phyloP scores from a whole-genome alignment of 257 asterid species.

The Capsicum rhomboideum region DNA sequence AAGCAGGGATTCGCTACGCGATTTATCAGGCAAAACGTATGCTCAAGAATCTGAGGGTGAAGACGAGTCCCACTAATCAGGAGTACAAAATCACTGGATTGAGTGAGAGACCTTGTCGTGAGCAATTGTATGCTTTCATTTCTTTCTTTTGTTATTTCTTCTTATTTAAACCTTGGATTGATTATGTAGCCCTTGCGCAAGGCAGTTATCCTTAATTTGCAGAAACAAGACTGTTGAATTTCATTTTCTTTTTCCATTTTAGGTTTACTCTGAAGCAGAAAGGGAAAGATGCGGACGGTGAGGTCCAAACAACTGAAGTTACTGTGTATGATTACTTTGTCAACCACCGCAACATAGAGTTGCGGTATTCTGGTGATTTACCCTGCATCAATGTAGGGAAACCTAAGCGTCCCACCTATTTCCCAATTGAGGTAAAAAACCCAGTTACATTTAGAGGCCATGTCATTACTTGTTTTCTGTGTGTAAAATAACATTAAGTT shows the following conservation, averaged over 20 bases:
- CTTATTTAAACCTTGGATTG: background rate
- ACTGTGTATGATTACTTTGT: conserved; percentile 88
- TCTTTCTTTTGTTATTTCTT: background rate
- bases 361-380: conserved; percentile 74
- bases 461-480: background rate
- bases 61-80: conserved; percentile 62
- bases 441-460: background rate
- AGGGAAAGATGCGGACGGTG: conserved; percentile 49
- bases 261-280: conserved; percentile 70
- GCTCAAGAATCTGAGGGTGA: conserved; percentile 75
- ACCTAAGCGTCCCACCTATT: conserved; percentile 73
- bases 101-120: conserved; percentile 64
- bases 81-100: conserved; percentile 80
- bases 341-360: conserved; percentile 54
- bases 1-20: background rate
- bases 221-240: background rate
- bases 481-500: background rate
- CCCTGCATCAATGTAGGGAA: conserved; percentile 94
- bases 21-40: conserved; percentile 61
- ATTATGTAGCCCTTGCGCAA: background rate
- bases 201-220: background rate
- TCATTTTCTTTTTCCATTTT: background rate
- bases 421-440: conserved; percentile 67
- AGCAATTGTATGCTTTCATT: conserved; percentile 39
- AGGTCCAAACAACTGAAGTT: conserved; percentile 39